Conservation (phyloP, 495 filamentous ascomycete genomes). For the Daldinia grandis region DNA sequence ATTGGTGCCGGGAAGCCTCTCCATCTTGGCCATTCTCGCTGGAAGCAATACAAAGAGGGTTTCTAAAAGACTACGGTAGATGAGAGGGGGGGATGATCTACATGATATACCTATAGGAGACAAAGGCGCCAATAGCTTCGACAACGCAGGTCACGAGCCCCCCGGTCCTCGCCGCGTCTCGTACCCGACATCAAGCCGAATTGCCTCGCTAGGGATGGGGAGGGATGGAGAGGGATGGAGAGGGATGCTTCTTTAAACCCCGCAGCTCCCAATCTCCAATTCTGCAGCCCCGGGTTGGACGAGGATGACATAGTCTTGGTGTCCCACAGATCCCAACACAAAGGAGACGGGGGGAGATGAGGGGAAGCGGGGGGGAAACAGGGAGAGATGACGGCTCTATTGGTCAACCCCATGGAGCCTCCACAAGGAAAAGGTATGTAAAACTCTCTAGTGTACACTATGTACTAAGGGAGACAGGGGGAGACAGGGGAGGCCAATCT, state of each 20-base stretch:
- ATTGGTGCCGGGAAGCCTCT: constrained; percentile 60
- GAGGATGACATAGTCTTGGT: constrained; percentile 23
- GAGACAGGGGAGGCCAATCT: neutral
- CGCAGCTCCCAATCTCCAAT: constrained; percentile 29
- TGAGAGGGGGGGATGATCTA: constrained; percentile 26
- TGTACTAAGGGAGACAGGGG: neutral
- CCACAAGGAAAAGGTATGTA: constrained; percentile 19
- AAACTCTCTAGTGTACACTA: no score
- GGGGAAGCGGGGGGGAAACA: constrained; percentile 5
- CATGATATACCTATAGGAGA: constrained; percentile 20
- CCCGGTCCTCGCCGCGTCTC: constrained; percentile 29
- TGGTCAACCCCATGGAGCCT: constrained; percentile 26
- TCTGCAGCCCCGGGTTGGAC: constrained; percentile 25
- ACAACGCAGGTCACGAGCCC: constrained; percentile 7
- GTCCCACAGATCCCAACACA: constrained; percentile 1
- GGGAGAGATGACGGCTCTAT: constrained; percentile 15
- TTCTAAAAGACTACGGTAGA: constrained; percentile 20
- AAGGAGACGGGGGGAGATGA: constrained; percentile 2
- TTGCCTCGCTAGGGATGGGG: neutral
- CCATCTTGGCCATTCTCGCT: constrained; percentile 33
- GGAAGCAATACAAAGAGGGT: constrained; percentile 16
- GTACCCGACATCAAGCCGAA: constrained; percentile 35
- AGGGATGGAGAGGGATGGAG: neutral
- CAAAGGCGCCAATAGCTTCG: constrained; percentile 12
- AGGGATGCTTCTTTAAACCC: no score